Percentiles rank a stretch among this genome's conserved stretches.
phyloP scores from a whole-genome alignment of 148 eudicot species.

The Oxyria digyna region DNA sequence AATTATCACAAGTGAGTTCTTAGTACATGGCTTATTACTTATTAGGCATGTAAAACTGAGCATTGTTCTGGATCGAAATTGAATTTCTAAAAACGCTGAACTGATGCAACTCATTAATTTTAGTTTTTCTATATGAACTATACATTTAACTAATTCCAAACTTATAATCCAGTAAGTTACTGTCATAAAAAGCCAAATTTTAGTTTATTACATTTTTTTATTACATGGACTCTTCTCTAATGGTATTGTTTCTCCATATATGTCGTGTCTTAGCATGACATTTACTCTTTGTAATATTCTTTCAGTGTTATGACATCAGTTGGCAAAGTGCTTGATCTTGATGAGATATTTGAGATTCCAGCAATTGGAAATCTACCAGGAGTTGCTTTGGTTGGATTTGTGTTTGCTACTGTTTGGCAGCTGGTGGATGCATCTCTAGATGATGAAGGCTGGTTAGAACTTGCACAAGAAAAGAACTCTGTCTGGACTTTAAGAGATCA shows the following conservation, averaged over 20 bases:
- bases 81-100: too few relatives aligned
- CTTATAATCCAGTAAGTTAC: too few relatives aligned
- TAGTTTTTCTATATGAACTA: too few relatives aligned
- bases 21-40: too few relatives aligned
- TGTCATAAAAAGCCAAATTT: too few relatives aligned
- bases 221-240: too few relatives aligned
- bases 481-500: conserved; percentile 38
- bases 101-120: too few relatives aligned
- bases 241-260: neutral
- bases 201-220: too few relatives aligned
- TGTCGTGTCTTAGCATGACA: neutral
- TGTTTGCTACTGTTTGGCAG: conserved; percentile 70
- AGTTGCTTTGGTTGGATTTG: conserved; percentile 39
- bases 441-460: conserved; percentile 80
- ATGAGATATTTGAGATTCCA: conserved; percentile 48
- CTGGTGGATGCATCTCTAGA: conserved; percentile 79
- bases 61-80: too few relatives aligned
- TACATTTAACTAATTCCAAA: too few relatives aligned
- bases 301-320: conserved; percentile 65
- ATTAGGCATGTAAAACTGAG: too few relatives aligned
- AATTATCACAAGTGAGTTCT: conserved; percentile 55
- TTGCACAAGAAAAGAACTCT: conserved; percentile 47
- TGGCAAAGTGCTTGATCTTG: conserved; percentile 47
- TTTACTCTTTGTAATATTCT: neutral
- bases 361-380: conserved; percentile 45